A percentile compares a stretch with the other conserved stretches of the same genome.
Evolutionary conservation across 2,329 filamentous ascomycete species (phyloP).

Genomic region (Cladobotryum protrusum): DNA sequence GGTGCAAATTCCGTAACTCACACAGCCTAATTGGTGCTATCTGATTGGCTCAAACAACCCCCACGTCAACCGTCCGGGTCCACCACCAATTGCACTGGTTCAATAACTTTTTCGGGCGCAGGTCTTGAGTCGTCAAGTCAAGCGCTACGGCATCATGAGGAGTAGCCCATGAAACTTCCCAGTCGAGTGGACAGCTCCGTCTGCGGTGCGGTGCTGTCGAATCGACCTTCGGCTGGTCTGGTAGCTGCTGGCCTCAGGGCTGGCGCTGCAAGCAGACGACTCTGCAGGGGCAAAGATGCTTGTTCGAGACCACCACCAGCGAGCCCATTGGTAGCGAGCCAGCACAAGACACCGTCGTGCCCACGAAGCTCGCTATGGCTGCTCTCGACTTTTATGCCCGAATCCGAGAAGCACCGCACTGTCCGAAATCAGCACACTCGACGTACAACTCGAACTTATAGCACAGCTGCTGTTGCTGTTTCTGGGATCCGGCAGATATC

Average conservation of each 20-base stretch:
- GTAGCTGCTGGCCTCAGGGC: slow-evolving; percentile 11
- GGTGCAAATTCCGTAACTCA: neutral
- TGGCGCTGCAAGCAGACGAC: slow-evolving; percentile 19
- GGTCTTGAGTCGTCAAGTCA: slow-evolving; percentile 3
- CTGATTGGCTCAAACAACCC: neutral
- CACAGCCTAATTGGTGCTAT: neutral
- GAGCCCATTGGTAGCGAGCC: slow-evolving; percentile 5
- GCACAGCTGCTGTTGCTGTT: slow-evolving; percentile 20
- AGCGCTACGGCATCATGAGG: slow-evolving; percentile 36
- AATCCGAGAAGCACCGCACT: slow-evolving; percentile 17
- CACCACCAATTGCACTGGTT: slow-evolving; percentile 2
- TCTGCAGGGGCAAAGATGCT: slow-evolving; percentile 19
- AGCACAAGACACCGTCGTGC: slow-evolving; percentile 20
- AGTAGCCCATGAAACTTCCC: slow-evolving; percentile 54
- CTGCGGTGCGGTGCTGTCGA: slow-evolving; percentile 49
- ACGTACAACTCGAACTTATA: slow-evolving; percentile 18
- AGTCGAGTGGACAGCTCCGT: slow-evolving; percentile 55
- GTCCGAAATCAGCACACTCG: slow-evolving; percentile 1
- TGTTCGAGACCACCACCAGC: slow-evolving; percentile 14
- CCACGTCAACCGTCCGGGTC: neutral
- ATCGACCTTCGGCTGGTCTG: slow-evolving; percentile 33
- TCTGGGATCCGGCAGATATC: slow-evolving; percentile 12
- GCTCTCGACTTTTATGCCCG: slow-evolving; percentile 34
- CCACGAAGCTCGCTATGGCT: slow-evolving; percentile 33
- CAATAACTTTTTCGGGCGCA: slow-evolving; percentile 10